Conservation (phyloP, 495 filamentous ascomycete genomes). For the Neurospora cerealis region DNA sequence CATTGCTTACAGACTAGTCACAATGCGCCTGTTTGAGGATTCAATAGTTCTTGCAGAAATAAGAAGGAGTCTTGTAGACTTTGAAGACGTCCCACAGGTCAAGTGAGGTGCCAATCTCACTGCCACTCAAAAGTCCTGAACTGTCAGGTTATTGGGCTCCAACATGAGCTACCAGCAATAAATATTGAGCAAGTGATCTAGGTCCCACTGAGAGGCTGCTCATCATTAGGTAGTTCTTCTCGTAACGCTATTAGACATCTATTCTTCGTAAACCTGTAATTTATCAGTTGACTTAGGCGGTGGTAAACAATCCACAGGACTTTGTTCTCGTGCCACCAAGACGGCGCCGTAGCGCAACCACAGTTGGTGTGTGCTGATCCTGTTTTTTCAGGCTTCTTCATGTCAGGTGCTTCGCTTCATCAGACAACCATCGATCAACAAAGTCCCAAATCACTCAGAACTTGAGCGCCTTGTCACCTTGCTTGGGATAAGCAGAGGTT, state of each 20-base stretch:
- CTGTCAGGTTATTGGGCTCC: not conserved
- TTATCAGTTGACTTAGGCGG: not conserved
- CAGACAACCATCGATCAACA: not conserved
- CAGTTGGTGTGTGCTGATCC: not conserved
- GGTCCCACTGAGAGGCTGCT: not conserved
- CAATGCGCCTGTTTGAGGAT: not conserved
- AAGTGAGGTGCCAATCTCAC: not conserved
- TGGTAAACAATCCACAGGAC: not conserved
- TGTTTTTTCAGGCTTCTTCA: not conserved
- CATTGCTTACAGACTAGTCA: not conserved
- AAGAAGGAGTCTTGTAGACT: not conserved
- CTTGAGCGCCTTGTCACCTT: not conserved
- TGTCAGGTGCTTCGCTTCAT: not conserved
- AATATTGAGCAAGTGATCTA: not conserved
- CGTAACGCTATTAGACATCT: not conserved
- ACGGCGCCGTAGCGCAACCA: not conserved
- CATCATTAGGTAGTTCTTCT: not conserved
- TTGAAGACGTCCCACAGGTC: not conserved
- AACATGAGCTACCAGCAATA: not conserved
- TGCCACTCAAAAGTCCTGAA: not conserved
- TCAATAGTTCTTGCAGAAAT: not conserved
- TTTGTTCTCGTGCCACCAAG: not conserved
- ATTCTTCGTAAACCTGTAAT: not conserved
- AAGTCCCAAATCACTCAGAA: not conserved
- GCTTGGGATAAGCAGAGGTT: not conserved